These are phyloP conservation scores for Boeremia lycopersici DNA, from an alignment of 2,329 filamentous ascomycete species.

Conservation along the genomic window DNA sequence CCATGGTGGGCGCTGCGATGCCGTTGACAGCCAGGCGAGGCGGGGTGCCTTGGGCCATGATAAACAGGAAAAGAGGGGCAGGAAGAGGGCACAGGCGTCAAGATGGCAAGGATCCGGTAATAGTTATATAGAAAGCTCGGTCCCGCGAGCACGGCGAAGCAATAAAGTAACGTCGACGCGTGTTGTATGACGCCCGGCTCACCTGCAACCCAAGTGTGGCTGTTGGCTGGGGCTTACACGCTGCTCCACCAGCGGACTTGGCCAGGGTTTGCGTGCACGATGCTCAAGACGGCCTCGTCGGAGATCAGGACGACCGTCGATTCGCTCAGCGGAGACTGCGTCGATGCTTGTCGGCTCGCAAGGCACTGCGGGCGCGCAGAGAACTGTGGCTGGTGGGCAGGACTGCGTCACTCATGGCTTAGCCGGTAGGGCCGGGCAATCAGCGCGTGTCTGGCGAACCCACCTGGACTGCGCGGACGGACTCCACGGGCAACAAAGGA, in stretches of 20 bases:
- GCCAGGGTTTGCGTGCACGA: conserved; percentile 13
- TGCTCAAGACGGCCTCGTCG: conserved; percentile 12
- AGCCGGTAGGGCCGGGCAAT: conserved; percentile 22
- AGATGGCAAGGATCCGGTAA: conserved; percentile 2
- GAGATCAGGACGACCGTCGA: conserved; percentile 17
- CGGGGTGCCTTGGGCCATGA: conserved; percentile 35
- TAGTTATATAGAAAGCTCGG: conserved; percentile 4
- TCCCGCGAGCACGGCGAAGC: conserved; percentile 7
- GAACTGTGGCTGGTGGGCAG: conserved; percentile 28
- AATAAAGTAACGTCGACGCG: conserved; percentile 30
- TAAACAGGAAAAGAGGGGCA: conserved; percentile 16
- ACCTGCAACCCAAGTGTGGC: conserved; percentile 29
- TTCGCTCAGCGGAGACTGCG: conserved; percentile 19
- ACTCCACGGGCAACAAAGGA: conserved; percentile 14
- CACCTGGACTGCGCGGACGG: conserved; percentile 4
- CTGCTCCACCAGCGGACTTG: conserved; percentile 20
- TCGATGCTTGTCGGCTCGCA: conserved; percentile 24
- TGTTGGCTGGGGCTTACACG: conserved; percentile 32
- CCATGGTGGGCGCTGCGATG: conserved; percentile 37
- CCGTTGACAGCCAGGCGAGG: conserved; percentile 39
- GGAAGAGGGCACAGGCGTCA: conserved; percentile 3
- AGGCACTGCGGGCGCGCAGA: conserved; percentile 23
- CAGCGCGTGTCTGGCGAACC: conserved; percentile 9
- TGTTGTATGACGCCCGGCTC: conserved; percentile 37
- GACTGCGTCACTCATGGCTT: conserved; percentile 29